These are phyloP conservation scores for Botrytis porri DNA, from an alignment of 2,329 filamentous ascomycete species.

Conservation along the genomic window DNA sequence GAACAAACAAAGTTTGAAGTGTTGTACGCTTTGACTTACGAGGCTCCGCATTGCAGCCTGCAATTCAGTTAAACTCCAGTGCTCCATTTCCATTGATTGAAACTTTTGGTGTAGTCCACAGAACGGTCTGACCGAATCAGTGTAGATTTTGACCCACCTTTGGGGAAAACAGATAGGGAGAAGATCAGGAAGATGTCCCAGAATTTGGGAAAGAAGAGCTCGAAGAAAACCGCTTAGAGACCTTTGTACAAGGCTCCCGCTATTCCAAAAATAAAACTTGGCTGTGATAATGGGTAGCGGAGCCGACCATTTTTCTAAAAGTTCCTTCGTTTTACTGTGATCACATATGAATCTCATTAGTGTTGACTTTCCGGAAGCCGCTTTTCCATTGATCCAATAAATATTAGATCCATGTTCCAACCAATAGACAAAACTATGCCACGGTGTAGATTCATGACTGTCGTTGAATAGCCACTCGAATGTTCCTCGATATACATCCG, in stretches of 20 bases:
- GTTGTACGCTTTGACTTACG: not conserved
- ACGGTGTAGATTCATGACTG: not conserved
- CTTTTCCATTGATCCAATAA: slow-evolving; percentile 29
- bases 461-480: slow-evolving; percentile 23
- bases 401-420: slow-evolving; percentile 14
- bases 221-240: slow-evolving; percentile 21
- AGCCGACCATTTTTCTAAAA: slow-evolving; percentile 35
- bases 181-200: not conserved
- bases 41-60: not conserved
- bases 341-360: slow-evolving; percentile 26
- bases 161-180: not conserved
- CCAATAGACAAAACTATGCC: slow-evolving; percentile 23
- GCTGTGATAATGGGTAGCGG: slow-evolving; percentile 31
- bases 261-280: slow-evolving; percentile 48
- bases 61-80: not conserved
- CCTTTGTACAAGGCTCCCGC: slow-evolving; percentile 35
- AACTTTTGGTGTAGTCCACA: not conserved
- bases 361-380: slow-evolving; percentile 26
- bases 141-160: not conserved
- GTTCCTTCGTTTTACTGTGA: not conserved
- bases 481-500: slow-evolving; percentile 15
- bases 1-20: not conserved
- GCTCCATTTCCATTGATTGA: not conserved
- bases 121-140: not conserved
- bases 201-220: slow-evolving; percentile 16